Percentiles rank a stretch among this genome's conserved stretches.
phyloP scores from a whole-genome alignment of 139 green algal genomes.

The Astrephomene gubernaculifera region DNA sequence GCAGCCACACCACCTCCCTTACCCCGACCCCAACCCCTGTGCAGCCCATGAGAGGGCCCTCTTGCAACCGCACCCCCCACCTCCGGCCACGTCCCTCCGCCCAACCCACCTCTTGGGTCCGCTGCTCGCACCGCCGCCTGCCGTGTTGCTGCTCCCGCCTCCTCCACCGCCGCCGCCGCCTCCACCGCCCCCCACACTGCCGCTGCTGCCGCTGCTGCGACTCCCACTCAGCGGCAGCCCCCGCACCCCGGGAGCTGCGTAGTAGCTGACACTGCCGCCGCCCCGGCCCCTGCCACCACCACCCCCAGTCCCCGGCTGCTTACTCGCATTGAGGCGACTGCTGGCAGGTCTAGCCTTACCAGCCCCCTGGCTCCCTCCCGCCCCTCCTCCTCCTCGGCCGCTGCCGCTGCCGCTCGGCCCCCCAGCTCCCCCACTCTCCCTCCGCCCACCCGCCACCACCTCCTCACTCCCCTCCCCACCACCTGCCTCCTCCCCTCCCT shows the following conservation, averaged over 20 bases:
- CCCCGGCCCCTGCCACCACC: no score
- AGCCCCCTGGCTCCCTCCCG: no score
- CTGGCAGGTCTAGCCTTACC: no score
- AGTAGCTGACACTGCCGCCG: no score
- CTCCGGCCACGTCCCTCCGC: no score
- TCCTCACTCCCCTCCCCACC: background rate
- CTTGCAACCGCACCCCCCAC: no score
- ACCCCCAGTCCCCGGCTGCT: no score
- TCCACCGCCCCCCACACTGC: background rate
- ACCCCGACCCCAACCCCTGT: no score
- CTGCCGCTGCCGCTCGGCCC: background rate
- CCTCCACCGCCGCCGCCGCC: background rate
- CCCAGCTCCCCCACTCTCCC: background rate
- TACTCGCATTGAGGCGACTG: no score
- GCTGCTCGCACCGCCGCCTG: background rate
- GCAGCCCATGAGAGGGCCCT: background rate
- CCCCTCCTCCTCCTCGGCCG: background rate
- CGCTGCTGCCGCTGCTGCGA: background rate
- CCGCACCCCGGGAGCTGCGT: no score
- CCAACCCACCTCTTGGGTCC: background rate
- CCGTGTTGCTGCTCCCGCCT: background rate
- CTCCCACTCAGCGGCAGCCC: no score
- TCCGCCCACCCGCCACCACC: background rate
- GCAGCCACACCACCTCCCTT: background rate
- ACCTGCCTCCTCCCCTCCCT: background rate